These are phyloP conservation scores for Diaporthe caulivora DNA, from an alignment of 2,329 filamentous ascomycete genomes.

Conservation along the genomic window DNA sequence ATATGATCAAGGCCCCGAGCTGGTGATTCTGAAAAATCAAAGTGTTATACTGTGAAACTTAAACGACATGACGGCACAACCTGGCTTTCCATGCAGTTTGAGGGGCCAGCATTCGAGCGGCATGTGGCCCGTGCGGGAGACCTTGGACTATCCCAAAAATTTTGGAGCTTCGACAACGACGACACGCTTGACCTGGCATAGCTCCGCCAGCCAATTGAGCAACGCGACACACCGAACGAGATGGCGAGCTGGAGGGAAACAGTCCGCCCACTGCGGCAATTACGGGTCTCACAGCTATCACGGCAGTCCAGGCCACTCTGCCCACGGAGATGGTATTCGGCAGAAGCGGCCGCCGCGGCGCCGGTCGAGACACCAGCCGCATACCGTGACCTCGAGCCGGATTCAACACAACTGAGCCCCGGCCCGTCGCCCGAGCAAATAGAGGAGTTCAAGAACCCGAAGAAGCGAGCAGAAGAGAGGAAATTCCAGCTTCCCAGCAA, in stretches of 20 bases:
- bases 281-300: conserved; percentile 30
- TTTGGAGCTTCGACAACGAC: conserved; percentile 36
- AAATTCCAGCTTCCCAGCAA: conserved; percentile 59
- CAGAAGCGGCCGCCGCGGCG: conserved; percentile 52
- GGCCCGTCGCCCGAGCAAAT: conserved; percentile 53
- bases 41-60: background rate
- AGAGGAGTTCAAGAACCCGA: conserved; percentile 56
- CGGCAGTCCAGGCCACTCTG: conserved; percentile 47
- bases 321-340: conserved; percentile 60
- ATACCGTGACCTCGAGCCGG: conserved; percentile 63
- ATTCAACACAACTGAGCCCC: conserved; percentile 62
- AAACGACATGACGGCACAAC: background rate
- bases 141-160: conserved; percentile 32
- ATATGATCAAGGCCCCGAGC: background rate
- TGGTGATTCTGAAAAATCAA: too few species aligned
- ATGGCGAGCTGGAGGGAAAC: conserved; percentile 59
- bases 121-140: conserved; percentile 16
- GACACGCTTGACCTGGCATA: conserved; percentile 32
- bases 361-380: conserved; percentile 40
- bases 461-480: conserved; percentile 51
- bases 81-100: background rate
- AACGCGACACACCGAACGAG: conserved; percentile 33
- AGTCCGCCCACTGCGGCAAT: conserved; percentile 47
- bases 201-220: conserved; percentile 18
- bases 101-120: background rate